Base-by-base conservation (phyloP, 1,284 basidiomycete genomes). In the Macrocybe sp. region DNA sequence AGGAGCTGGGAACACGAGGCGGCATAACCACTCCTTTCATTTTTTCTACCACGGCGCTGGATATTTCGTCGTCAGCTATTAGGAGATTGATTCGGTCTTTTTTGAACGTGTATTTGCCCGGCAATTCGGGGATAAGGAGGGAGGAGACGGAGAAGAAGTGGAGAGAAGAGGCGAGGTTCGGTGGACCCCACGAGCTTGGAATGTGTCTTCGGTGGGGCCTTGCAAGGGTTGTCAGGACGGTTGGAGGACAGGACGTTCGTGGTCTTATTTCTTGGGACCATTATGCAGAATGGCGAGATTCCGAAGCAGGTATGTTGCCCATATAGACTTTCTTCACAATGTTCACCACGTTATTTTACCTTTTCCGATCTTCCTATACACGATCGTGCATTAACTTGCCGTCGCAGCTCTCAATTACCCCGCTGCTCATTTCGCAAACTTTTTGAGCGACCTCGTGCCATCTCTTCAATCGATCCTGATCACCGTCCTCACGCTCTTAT, bases 191-290 rank as follows among this genome's bases (percentile, higher is more conserved):
- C 52, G 90, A 94, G 59, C 72, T 96, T 5, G 90, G 85, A 2
- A 92, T 92, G 86, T 80, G 83, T 55, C 71, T 93, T 16, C 79
- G 92, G 7, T 95, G 92, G 92, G 88, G 85, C 37, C 74, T 95
- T 7, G 83, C 83, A 9, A 70, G 89, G 37, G 78, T 89, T 45
- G 76, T 88, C 47, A 61, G 85, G 55, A 72, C 83, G 7, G 74
- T 79, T n/a, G 75, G 73, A 37, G 83, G 78, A 10, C 76, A 77
- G 48, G 85, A 82, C 55, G 76, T 82, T 49, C 81, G 82, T 47
- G 91, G 86, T 14, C 65, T 92, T 32, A 63, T 93, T 40, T 78
- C 84, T 54, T 91, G 87, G 81, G 87, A 91, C 7, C 74, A 75
- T 41, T 95, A 94, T 65, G 66, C 80, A 40, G 75, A 82, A 39